These are phyloP conservation scores for Jatropha podagrica DNA, from an alignment of 441 rosid genomes.

Conservation along the genomic window DNA sequence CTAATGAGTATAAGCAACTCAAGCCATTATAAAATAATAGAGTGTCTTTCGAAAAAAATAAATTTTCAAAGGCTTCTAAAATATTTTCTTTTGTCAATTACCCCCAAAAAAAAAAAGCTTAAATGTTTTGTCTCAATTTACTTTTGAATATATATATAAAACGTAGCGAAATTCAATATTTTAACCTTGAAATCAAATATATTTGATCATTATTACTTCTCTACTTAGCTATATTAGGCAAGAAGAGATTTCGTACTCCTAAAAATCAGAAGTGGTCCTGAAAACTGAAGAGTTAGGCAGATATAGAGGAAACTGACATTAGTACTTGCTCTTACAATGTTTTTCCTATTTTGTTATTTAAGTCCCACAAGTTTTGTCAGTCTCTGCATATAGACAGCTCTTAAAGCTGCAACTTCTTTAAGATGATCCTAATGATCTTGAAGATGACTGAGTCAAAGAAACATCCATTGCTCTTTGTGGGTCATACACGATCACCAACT, in stretches of 20 bases:
- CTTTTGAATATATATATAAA: too few species aligned
- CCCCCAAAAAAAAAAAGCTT: too few species aligned
- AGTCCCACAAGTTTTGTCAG: conserved; percentile 11
- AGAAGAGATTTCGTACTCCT: background rate
- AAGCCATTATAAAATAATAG: too few species aligned
- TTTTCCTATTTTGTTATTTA: background rate
- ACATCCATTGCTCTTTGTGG: background rate
- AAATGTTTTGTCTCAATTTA: too few species aligned
- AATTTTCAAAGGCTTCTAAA: too few species aligned
- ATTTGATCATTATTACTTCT: too few species aligned
- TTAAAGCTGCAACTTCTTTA: background rate
- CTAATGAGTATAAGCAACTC: too few species aligned
- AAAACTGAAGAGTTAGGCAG: conserved; percentile 3
- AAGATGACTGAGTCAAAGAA: conserved; percentile 11
- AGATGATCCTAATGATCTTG: background rate
- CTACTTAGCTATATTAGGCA: background rate
- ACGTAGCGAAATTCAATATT: too few species aligned
- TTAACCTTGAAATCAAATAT: too few species aligned
- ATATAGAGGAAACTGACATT: conserved; percentile 4
- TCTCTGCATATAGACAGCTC: background rate
- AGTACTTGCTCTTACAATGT: conserved; percentile 2
- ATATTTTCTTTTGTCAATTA: too few species aligned
- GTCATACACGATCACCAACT: background rate
- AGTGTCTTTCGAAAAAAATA: too few species aligned
- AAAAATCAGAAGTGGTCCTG: conserved; percentile 2